Percentiles rank a stretch among this genome's conserved stretches.
phyloP scores from a whole-genome alignment of 164 flowering plant species.

The Chimonanthus salicifolius region DNA sequence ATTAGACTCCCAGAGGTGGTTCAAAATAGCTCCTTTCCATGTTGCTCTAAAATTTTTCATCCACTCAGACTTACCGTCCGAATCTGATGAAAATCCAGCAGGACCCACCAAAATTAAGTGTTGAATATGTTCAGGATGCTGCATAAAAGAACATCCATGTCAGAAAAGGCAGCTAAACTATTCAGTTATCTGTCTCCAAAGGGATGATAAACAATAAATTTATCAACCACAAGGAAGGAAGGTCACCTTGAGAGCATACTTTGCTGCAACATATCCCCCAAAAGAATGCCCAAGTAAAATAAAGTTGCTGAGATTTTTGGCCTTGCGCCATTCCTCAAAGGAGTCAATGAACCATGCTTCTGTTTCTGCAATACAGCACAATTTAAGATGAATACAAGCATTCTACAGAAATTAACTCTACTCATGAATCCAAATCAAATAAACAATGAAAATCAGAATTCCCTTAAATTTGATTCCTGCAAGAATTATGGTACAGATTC shows the following conservation, averaged over 20 bases:
- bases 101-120: constrained; percentile 92
- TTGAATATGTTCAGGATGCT: constrained; percentile 93
- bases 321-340: constrained; percentile 98
- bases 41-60: constrained; percentile 61
- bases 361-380: constrained; percentile 54
- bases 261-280: constrained; percentile 97
- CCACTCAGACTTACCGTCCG: constrained; percentile 57
- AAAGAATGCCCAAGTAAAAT: constrained; percentile 95
- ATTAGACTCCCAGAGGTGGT: constrained; percentile 93
- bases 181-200: too few species aligned
- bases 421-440: too few species aligned
- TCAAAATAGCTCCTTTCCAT: constrained; percentile 87
- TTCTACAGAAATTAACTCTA: too few species aligned
- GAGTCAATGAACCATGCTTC: constrained; percentile 98
- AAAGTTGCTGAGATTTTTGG: constrained; percentile 80
- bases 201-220: neutral
- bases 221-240: neutral
- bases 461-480: too few species aligned
- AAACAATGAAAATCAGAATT: too few species aligned
- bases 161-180: neutral
- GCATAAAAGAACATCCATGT: constrained; percentile 13
- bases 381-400: neutral
- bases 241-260: constrained; percentile 92
- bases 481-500: too few species aligned
- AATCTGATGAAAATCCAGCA: constrained; percentile 78